Evolutionary conservation across 1,284 basidiomycete genomes (phyloP).

Genomic region (Farysia itapuensis): DNA sequence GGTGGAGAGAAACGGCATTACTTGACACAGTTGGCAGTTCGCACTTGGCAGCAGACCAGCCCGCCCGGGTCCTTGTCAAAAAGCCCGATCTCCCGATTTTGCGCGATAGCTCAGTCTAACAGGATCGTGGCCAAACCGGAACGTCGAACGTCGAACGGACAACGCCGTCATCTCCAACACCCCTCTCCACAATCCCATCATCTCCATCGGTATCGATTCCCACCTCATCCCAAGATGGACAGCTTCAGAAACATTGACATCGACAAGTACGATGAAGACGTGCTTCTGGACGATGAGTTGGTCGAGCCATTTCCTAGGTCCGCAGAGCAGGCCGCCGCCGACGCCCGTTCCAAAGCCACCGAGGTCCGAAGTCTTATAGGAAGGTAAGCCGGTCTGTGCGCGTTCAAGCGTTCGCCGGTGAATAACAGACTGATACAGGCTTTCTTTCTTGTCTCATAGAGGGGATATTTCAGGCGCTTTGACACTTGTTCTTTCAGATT

Average conservation of each 20-base stretch:
- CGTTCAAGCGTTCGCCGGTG: neutral
- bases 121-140: neutral
- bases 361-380: slow-evolving; percentile 70
- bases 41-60: too few species aligned
- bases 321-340: slow-evolving; percentile 72
- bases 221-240: slow-evolving; percentile 42
- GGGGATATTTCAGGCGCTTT: slow-evolving; percentile 49
- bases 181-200: neutral
- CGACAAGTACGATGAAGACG: slow-evolving; percentile 89
- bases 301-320: slow-evolving; percentile 83
- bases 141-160: neutral
- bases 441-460: slow-evolving; percentile 8
- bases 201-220: too few species aligned
- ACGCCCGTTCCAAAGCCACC: slow-evolving; percentile 74
- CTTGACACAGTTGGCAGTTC: too few species aligned
- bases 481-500: slow-evolving; percentile 36
- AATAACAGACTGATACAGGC: neutral
- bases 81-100: too few species aligned
- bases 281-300: slow-evolving; percentile 74
- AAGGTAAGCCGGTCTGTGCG: slow-evolving; percentile 30
- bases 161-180: neutral
- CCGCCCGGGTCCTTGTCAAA: too few species aligned
- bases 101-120: too few species aligned
- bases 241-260: slow-evolving; percentile 89
- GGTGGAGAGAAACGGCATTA: too few species aligned